Base-by-base conservation (phyloP, 345 rosid species). In the Streptanthus diversifolius region DNA sequence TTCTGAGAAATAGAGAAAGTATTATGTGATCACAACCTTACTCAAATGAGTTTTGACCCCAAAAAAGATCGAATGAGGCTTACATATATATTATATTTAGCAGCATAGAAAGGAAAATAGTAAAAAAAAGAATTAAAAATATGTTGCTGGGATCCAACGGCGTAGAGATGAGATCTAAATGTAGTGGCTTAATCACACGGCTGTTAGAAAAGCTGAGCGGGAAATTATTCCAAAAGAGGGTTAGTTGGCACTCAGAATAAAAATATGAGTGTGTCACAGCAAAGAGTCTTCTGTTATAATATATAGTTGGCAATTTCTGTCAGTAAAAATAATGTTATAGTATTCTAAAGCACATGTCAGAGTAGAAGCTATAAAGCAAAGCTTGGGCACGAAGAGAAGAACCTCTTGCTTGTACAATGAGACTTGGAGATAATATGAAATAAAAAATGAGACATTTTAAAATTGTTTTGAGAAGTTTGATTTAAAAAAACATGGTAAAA, bases 351-450 rank as follows among this genome's bases (percentile, higher is more conserved):
- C 80, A 69, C 63, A 76, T 80, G 85, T 85, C 56, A 71, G 79
- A 64, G 79, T 62, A 75, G 81, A 45, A 71, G 59, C 59, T 67
- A 77, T 65, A 73, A 86, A 82, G 77, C 79, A 84, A 85, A 80
- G 85, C 93, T 89, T 89, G 88, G 82, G 13, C 76, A 71, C 75
- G 78, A 91, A 89, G 93, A 82, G 90, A 86, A 82, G 89, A 83
- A 86, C 88, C 83, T 83, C 83, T 79, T 68, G 82, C 79, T 73
- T 82, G 77, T 53, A 68, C 51, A 68, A 10, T 78, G 58, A 70
- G 77, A 58, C 66, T 67, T 65, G 37, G 12, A 52, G 41, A 33
- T 74, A 56, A 53, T 37, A 67, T 18, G 11, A 37, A 40, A 54
- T 54, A 27, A 25, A 36, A 0, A 49, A 19, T 55, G 5, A 35